These are phyloP conservation scores for Puccinellia tenuiflora DNA, from an alignment of 176 grass and related monocot genomes.

Conservation along the genomic window DNA sequence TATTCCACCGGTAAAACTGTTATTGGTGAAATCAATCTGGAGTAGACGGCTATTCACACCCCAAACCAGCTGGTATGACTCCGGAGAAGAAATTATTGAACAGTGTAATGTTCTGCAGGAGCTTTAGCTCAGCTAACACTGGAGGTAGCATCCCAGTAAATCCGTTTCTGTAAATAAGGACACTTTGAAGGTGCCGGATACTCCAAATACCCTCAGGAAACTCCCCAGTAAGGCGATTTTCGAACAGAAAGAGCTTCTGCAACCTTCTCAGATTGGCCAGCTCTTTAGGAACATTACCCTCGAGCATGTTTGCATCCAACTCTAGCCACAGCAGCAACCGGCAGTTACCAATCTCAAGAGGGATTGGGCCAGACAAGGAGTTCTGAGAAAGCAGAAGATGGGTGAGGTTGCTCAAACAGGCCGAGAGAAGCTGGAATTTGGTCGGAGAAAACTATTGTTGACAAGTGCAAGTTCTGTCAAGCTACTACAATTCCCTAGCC, in stretches of 20 bases:
- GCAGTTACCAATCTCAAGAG: slow-evolving; percentile 15
- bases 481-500: slow-evolving; percentile 53
- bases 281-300: slow-evolving; percentile 5
- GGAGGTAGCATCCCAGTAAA: slow-evolving; percentile 12
- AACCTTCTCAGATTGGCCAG: slow-evolving; percentile 3
- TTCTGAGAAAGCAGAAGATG: slow-evolving; percentile 58
- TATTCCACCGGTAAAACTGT: slow-evolving; percentile 43
- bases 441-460: slow-evolving; percentile 52
- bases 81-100: slow-evolving; percentile 58
- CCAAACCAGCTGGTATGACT: slow-evolving; percentile 37
- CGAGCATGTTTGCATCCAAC: neutral
- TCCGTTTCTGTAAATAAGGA: neutral
- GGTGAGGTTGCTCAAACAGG: slow-evolving; percentile 48
- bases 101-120: slow-evolving; percentile 42
- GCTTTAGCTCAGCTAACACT: neutral
- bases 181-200: slow-evolving; percentile 38
- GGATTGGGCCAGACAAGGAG: slow-evolving; percentile 47
- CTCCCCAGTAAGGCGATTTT: slow-evolving; percentile 38
- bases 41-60: neutral
- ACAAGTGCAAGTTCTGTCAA: slow-evolving; percentile 31
- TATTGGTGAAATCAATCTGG: slow-evolving; percentile 22
- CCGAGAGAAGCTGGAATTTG: slow-evolving; percentile 55
- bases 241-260: neutral
- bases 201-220: slow-evolving; percentile 65
- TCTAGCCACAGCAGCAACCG: neutral